These are phyloP conservation scores for Botrytis deweyae DNA, from an alignment of 2,329 filamentous ascomycete species.

Conservation along the genomic window DNA sequence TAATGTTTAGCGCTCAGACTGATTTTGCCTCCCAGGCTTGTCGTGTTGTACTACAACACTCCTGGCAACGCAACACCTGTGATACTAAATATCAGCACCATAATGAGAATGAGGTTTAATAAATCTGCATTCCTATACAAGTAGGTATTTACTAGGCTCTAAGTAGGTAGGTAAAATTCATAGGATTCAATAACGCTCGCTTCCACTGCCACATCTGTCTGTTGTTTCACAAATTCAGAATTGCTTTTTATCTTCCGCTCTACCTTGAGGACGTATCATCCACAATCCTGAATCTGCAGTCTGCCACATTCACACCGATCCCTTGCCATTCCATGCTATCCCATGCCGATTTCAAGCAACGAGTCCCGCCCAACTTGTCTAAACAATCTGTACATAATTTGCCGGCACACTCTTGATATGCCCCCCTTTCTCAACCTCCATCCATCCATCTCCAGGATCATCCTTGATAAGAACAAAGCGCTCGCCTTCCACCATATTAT, in stretches of 20 bases:
- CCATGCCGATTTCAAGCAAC: not conserved
- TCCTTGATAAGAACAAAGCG: slow-evolving; percentile 85
- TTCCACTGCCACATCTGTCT: not conserved
- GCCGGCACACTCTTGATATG: slow-evolving; percentile 86
- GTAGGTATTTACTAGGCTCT: not conserved
- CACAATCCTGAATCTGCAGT: too few relatives aligned
- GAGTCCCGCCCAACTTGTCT: slow-evolving; percentile 17
- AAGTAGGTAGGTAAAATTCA: not conserved
- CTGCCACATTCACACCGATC: not conserved
- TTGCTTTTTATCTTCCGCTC: not conserved
- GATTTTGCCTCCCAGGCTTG: not conserved
- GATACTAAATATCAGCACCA: not conserved
- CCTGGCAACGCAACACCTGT: not conserved
- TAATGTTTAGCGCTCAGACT: not conserved
- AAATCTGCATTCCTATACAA: not conserved
- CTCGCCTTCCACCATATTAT: slow-evolving; percentile 88
- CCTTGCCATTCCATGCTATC: not conserved
- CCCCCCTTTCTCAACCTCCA: slow-evolving; percentile 90
- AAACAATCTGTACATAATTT: slow-evolving; percentile 73
- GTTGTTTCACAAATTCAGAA: not conserved
- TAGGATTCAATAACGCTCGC: not conserved
- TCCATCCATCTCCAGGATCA: slow-evolving; percentile 93
- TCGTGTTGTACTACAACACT: not conserved
- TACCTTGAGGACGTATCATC: not conserved
- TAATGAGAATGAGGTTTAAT: not conserved